A percentile compares a stretch with the other conserved stretches of the same genome.
Evolutionary conservation across 495 filamentous ascomycete genomes (phyloP).

Genomic region (Talaromyces liani): DNA sequence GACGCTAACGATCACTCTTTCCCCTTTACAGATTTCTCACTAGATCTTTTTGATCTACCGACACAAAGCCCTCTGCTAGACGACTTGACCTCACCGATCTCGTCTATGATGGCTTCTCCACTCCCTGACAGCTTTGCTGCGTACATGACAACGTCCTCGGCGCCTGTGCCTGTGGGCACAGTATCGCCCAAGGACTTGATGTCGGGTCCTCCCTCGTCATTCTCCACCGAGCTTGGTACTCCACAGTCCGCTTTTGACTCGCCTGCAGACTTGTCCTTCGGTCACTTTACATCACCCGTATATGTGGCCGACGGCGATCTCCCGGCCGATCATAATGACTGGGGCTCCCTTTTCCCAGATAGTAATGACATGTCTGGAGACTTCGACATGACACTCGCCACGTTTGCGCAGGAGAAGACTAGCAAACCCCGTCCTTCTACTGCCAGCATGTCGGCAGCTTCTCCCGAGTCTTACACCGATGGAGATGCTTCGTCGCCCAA

Average conservation of each 20-base stretch:
- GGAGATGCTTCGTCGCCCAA: conserved; percentile 38
- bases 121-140: conserved; percentile 16
- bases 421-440: conserved; percentile 25
- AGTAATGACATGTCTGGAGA: conserved; percentile 32
- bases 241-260: conserved; percentile 70
- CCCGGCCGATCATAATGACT: conserved; percentile 23
- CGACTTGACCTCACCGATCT: conserved; percentile 14
- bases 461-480: conserved; percentile 22
- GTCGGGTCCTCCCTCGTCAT: conserved; percentile 75
- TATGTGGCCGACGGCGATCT: conserved; percentile 29
- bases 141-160: conserved; percentile 25
- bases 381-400: conserved; percentile 17
- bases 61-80: conserved; percentile 19
- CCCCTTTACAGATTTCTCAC: conserved; percentile 8
- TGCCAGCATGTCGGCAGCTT: conserved; percentile 8
- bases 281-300: conserved; percentile 71
- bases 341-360: conserved; percentile 50
- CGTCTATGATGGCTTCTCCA: conserved; percentile 21
- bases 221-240: conserved; percentile 80
- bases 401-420: not conserved
- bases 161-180: conserved; percentile 42
- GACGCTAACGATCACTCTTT: not conserved
- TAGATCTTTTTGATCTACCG: conserved; percentile 29
- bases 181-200: conserved; percentile 83
- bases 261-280: conserved; percentile 45